These are phyloP conservation scores for Calonectria pseudoturangicola DNA, from an alignment of 2,329 filamentous ascomycete genomes.

Conservation along the genomic window DNA sequence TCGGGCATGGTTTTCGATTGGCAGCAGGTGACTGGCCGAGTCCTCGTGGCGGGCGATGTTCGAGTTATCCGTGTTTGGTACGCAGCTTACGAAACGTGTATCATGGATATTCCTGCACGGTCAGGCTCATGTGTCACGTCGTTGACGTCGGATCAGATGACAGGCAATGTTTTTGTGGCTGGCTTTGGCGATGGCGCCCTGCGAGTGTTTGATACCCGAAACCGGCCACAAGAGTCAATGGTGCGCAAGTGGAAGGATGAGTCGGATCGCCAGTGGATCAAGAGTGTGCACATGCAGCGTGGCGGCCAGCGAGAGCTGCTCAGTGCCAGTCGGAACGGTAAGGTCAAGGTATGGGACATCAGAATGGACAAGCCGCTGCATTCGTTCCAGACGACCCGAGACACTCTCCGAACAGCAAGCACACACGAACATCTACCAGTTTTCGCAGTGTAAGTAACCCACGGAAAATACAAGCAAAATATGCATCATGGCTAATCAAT, in stretches of 20 bases:
- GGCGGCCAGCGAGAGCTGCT: conserved; percentile 94
- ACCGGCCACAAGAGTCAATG: conserved; percentile 91
- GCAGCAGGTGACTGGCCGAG: conserved; percentile 97
- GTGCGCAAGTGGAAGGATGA: conserved; percentile 98
- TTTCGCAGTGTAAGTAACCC: conserved; percentile 86
- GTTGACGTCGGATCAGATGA: conserved; percentile 97
- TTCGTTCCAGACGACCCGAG: conserved; percentile 83
- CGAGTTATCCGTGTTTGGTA: conserved; percentile 98
- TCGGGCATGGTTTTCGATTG: conserved; percentile 98
- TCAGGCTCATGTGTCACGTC: conserved; percentile 97
- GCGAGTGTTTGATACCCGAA: conserved; percentile 92
- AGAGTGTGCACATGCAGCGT: conserved; percentile 96
- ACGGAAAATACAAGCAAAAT: neutral
- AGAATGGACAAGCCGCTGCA: conserved; percentile 87
- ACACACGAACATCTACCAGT: conserved; percentile 98
- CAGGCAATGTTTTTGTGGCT: conserved; percentile 95
- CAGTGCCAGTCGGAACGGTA: conserved; percentile 92
- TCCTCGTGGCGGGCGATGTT: conserved; percentile 96
- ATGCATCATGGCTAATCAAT: conserved; percentile 51
- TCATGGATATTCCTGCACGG: conserved; percentile 94
- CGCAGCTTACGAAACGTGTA: conserved; percentile 92
- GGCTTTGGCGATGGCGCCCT: conserved; percentile 97
- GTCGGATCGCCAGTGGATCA: conserved; percentile 89
- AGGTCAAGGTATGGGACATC: conserved; percentile 97
- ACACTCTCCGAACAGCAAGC: conserved; percentile 88